Conservation (phyloP, 176 grass and related monocot genomes). For the Oryza rufipogon region DNA sequence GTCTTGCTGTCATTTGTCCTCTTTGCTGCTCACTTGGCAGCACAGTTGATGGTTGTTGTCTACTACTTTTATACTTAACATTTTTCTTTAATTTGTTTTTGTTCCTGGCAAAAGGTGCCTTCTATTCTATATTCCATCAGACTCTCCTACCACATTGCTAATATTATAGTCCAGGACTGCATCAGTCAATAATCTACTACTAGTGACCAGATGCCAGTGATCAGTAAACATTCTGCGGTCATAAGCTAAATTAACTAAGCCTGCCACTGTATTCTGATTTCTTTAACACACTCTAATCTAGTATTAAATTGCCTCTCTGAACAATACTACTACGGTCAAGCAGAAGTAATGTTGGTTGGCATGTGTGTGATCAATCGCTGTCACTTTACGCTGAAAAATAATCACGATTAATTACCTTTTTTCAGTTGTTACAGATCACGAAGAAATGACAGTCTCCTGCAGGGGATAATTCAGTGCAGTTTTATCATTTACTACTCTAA, state of each 20-base stretch:
- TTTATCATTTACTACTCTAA: background rate
- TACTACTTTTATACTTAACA: background rate
- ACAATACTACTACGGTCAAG: background rate
- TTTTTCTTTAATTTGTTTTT: background rate
- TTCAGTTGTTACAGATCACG: background rate
- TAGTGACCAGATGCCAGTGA: background rate
- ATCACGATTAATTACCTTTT: background rate
- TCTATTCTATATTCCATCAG: background rate
- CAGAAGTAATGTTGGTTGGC: background rate
- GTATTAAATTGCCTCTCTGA: background rate
- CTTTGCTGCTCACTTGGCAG: conserved; percentile 34
- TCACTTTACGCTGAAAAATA: background rate
- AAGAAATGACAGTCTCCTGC: background rate
- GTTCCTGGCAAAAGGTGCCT: background rate
- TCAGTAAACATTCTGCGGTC: conserved; percentile 2
- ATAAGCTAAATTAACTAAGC: background rate
- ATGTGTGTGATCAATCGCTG: background rate
- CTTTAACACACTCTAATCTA: background rate
- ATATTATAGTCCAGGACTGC: background rate
- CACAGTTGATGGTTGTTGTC: conserved; percentile 45
- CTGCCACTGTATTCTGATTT: background rate
- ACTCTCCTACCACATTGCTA: conserved; percentile 15
- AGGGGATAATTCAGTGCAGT: background rate
- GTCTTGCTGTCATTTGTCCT: conserved; percentile 45
- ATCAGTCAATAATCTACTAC: background rate